These are phyloP conservation scores for Solanum pimpinellifolium DNA, from an alignment of 257 asterid genomes.

Conservation along the genomic window DNA sequence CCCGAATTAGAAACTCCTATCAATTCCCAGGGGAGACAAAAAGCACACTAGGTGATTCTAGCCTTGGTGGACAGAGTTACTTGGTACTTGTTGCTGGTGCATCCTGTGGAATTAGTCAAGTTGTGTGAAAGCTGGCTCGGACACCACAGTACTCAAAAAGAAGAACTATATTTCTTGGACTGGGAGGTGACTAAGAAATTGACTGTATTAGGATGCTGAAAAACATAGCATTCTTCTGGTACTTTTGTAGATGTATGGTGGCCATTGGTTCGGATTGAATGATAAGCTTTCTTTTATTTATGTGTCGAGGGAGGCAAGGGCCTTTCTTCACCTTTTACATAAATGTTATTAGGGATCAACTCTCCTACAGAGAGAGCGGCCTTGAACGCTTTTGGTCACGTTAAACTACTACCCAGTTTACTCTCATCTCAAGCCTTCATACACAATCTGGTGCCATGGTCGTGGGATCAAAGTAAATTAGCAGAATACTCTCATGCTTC, in stretches of 20 bases:
- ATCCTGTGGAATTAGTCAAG: background rate
- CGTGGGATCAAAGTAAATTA: background rate
- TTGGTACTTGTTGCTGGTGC: rapidly evolving
- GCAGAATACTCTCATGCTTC: background rate
- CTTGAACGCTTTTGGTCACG: background rate
- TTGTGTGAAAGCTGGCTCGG: background rate
- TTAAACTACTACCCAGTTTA: background rate
- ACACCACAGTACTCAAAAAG: no score
- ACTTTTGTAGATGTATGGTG: background rate
- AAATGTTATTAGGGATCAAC: background rate
- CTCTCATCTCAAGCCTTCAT: background rate
- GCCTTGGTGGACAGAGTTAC: background rate
- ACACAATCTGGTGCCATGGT: background rate
- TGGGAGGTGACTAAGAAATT: background rate
- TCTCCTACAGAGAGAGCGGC: background rate
- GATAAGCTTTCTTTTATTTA: background rate
- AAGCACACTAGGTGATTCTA: background rate
- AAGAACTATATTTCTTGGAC: background rate
- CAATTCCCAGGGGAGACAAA: background rate
- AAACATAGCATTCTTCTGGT: background rate
- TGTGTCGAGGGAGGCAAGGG: background rate
- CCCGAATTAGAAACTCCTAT: background rate
- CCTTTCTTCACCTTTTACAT: background rate
- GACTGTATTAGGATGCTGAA: background rate
- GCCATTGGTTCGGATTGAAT: background rate